Evolutionary conservation across 805 yeast genomes (phyloP), one percentile per base, ranked within the genome.

Genomic region (Peterozyma toletana): DNA sequence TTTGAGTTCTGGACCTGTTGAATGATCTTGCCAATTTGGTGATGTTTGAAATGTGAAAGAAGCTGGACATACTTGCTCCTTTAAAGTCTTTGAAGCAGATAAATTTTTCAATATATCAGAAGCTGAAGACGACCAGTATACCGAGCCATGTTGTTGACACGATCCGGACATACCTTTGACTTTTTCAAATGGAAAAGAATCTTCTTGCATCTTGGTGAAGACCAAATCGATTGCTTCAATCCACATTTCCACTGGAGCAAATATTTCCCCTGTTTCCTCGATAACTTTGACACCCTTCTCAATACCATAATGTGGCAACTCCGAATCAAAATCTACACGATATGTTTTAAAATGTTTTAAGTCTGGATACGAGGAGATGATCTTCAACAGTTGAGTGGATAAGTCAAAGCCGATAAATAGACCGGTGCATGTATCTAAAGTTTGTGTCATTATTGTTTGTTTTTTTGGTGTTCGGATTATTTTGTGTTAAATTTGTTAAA

Each of bases 1-100:
- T 29, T 66, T 56, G 44, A 86, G 70, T 58, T 89, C 95, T 16
- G 68, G 62, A 3, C 77, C 83, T 0, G 97, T 89, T 18, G 93
- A 83, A 57, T 87, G 95, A 56, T 89, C 96, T 62, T 89, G 97
- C 97, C 97, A 89, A 57, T 90, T 89, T 9, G 96, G 96, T 4
- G 95, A 82, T 35, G 70, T 70, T 5, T 71, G 67, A 52, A 79
- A 71, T 1, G 91, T 68, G 50, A 86, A 82, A 1, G 84, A 83
- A 1, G 52, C 51, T 2, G 70, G 70, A 16, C 54, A 52, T 34
- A 85, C 53, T 48, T 75, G 85, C 1, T 66, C 70, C 33, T 67
- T 57, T 40, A 86, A 63, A 2, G 67, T 47, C 11, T 54, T 40
- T 4, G 51, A 47, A 0, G 55, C 27, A 0, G 67, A 50, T 44